These are phyloP conservation scores for Austroboletus novae-zelandiae DNA, from an alignment of 1,284 basidiomycete species.

Conservation along the genomic window DNA sequence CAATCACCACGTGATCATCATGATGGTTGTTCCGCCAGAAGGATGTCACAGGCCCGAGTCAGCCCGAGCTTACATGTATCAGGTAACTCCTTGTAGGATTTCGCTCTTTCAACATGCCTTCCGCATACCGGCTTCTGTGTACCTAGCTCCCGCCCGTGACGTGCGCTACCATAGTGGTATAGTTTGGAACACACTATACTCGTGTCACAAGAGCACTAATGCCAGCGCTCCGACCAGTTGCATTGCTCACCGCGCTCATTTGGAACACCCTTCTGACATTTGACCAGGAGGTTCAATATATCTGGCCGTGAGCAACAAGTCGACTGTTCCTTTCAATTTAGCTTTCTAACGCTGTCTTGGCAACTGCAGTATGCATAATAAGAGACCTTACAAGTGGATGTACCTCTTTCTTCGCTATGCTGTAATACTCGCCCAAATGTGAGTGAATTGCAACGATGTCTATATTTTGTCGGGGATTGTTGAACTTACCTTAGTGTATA, in stretches of 20 bases:
- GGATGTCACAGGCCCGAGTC: no score
- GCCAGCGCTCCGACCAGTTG: neutral
- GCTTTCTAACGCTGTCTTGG: neutral
- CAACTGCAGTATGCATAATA: neutral
- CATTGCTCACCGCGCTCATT: neutral
- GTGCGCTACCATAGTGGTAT: constrained; percentile 18
- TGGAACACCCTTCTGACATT: neutral
- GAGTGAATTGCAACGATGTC: neutral
- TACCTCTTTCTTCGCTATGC: neutral
- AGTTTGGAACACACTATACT: neutral
- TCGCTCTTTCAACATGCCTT: no score
- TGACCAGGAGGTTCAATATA: neutral
- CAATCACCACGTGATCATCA: no score
- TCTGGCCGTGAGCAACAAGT: neutral
- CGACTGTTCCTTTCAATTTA: neutral
- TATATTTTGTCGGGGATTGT: neutral
- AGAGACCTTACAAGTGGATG: neutral
- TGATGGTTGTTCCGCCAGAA: no score
- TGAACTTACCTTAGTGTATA: constrained; percentile 11
- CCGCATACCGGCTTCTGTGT: neutral
- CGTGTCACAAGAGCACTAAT: neutral
- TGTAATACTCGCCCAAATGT: neutral
- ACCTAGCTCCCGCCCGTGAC: constrained; percentile 1
- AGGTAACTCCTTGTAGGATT: no score
- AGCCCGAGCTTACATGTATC: no score